These are phyloP conservation scores for Carex littledalei DNA, from an alignment of 176 grass and related monocot species.

Conservation along the genomic window DNA sequence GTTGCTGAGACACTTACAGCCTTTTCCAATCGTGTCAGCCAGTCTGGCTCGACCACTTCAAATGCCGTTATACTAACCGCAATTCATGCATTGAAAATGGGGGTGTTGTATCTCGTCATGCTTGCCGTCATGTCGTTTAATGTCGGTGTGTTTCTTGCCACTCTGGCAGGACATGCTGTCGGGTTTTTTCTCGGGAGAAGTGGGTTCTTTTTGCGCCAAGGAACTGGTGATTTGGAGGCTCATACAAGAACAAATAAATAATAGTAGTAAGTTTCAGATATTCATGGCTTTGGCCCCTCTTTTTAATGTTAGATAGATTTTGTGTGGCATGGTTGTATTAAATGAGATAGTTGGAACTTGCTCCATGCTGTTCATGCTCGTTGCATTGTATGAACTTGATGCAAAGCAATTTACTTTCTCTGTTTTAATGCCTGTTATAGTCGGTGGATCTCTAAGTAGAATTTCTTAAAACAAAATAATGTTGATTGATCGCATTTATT, in stretches of 20 bases:
- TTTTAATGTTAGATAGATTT: slow-evolving; percentile 6
- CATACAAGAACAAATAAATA: slow-evolving; percentile 19
- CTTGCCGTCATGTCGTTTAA: slow-evolving; percentile 72
- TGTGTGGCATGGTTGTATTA: not conserved
- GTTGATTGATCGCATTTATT: not conserved
- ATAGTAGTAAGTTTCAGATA: not conserved
- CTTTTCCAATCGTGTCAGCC: slow-evolving; percentile 12
- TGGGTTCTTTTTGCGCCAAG: slow-evolving; percentile 24
- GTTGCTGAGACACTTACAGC: slow-evolving; percentile 51
- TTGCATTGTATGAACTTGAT: not conserved
- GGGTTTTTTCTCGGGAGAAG: slow-evolving; percentile 63
- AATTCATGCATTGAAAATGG: slow-evolving; percentile 34
- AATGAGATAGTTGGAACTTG: not conserved
- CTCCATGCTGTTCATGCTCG: not conserved
- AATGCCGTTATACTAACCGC: slow-evolving; percentile 3
- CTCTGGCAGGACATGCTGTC: slow-evolving; percentile 45
- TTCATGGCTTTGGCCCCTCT: not conserved
- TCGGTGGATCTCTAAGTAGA: not conserved
- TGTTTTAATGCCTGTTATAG: not conserved
- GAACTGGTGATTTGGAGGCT: slow-evolving; percentile 10
- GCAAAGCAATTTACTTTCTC: not conserved
- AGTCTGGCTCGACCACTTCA: slow-evolving; percentile 10
- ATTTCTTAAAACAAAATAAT: not conserved
- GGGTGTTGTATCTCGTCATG: slow-evolving; percentile 55
- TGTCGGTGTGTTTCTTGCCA: slow-evolving; percentile 44